Evolutionary conservation across 2,329 filamentous ascomycete genomes (phyloP).

Genomic region (Calonectria pseudoreteaudii): DNA sequence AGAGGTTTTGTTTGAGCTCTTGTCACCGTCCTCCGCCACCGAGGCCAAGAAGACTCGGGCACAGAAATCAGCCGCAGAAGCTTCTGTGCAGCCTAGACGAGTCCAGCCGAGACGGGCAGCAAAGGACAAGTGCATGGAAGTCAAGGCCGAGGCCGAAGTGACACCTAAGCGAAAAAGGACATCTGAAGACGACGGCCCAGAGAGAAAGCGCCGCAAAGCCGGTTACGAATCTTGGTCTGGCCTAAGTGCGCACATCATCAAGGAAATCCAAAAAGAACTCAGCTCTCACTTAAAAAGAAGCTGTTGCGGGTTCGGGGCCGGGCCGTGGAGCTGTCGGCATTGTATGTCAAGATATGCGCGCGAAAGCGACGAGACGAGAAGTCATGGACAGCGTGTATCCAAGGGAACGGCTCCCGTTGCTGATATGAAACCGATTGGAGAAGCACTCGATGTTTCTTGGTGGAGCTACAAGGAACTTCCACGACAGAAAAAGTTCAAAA

Average conservation of each 20-base stretch:
- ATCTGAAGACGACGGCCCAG: neutral
- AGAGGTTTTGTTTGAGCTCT: neutral
- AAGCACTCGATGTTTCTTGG: neutral
- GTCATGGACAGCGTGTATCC: neutral
- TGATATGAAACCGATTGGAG: neutral
- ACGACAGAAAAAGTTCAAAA: neutral
- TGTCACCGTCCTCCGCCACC: too few species aligned
- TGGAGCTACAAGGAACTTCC: neutral
- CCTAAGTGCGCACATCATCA: neutral
- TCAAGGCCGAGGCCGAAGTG: neutral
- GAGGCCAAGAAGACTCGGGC: neutral
- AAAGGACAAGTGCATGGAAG: neutral
- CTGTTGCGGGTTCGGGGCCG: neutral
- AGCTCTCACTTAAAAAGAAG: neutral
- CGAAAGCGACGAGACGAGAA: neutral
- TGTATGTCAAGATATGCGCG: neutral
- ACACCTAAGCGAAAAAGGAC: neutral
- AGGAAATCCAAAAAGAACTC: neutral
- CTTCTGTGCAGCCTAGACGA: neutral
- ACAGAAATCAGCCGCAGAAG: neutral
- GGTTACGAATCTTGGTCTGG: neutral
- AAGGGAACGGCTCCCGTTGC: constrained; percentile 3
- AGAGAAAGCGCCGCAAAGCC: neutral
- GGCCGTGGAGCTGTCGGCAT: neutral
- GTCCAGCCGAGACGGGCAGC: constrained; percentile 11